These are phyloP conservation scores for Albizia julibrissin DNA, from an alignment of 306 rosid species.

Conservation along the genomic window DNA sequence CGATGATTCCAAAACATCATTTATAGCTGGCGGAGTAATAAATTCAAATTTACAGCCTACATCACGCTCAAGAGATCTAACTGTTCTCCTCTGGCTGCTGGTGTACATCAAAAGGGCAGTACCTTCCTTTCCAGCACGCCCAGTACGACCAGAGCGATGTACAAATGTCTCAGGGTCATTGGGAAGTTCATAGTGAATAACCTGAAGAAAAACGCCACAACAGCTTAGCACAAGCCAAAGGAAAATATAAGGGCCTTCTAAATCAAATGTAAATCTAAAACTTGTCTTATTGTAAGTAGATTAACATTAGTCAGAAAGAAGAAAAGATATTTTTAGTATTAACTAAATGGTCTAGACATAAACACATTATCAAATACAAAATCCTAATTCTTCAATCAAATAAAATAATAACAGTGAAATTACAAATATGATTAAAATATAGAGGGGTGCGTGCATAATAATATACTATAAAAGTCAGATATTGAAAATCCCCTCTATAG, in stretches of 20 bases:
- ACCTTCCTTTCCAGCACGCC: constrained; percentile 97
- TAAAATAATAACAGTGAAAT: constrained; percentile 9
- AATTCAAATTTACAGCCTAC: constrained; percentile 93
- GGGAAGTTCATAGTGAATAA: constrained; percentile 98
- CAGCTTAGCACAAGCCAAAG: constrained; percentile 16
- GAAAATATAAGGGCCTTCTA: constrained; percentile 25
- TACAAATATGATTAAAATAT: neutral
- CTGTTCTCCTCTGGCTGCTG: constrained; percentile 91
- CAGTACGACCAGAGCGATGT: constrained; percentile 99
- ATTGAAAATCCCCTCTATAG: constrained; percentile 11
- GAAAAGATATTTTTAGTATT: constrained; percentile 7
- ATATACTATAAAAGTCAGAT: constrained; percentile 3
- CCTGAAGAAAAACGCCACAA: constrained; percentile 44
- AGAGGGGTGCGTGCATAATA: neutral
- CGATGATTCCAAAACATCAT: constrained; percentile 81
- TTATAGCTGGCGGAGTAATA: constrained; percentile 67
- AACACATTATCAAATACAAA: neutral
- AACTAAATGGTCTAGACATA: neutral
- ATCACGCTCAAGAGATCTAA: constrained; percentile 95
- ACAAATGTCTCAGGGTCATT: constrained; percentile 99
- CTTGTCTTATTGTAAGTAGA: constrained; percentile 6
- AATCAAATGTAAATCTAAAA: constrained; percentile 18
- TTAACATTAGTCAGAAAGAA: constrained; percentile 16
- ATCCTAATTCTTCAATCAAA: constrained; percentile 12
- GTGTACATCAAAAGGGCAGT: constrained; percentile 86